These are phyloP conservation scores for Aegilops longissima DNA, from an alignment of 176 grass and related monocot genomes.

Conservation along the genomic window DNA sequence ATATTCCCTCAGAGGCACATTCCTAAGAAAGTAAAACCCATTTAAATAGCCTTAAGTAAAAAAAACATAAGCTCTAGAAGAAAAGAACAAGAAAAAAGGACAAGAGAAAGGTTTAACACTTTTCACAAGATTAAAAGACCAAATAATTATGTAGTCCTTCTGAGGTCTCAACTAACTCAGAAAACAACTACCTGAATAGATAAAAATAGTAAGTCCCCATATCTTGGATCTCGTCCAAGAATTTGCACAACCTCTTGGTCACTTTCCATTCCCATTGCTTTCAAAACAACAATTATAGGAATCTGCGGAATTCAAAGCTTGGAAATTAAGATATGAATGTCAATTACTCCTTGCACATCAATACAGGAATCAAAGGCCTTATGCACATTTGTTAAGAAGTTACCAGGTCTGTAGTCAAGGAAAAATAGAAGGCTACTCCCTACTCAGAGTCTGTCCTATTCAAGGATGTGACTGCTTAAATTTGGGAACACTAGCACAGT, in stretches of 20 bases:
- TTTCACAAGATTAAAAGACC: slow-evolving; percentile 13
- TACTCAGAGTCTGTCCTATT: neutral
- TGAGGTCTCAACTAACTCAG: neutral
- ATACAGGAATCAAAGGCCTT: neutral
- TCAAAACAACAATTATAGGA: slow-evolving; percentile 87
- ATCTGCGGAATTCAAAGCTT: slow-evolving; percentile 50
- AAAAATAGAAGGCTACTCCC: neutral
- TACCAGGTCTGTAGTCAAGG: neutral
- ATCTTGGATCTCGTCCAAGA: slow-evolving; percentile 85
- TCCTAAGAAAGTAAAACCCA: slow-evolving; percentile 51
- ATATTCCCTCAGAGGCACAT: slow-evolving; percentile 85
- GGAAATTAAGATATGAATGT: slow-evolving; percentile 3
- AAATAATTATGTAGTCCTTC: neutral
- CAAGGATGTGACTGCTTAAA: neutral
- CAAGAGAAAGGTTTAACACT: neutral
- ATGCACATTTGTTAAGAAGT: neutral
- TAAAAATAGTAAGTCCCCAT: slow-evolving; percentile 60
- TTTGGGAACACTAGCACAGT: neutral
- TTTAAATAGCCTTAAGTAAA: neutral
- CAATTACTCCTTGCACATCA: neutral
- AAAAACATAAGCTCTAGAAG: neutral
- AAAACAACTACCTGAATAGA: slow-evolving; percentile 72
- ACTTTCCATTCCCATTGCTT: slow-evolving; percentile 89
- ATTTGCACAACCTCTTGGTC: slow-evolving; percentile 91
- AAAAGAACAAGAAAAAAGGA: neutral